Base-by-base conservation (phyloP, 768 basidiomycete genomes). In the Suillus placidus region DNA sequence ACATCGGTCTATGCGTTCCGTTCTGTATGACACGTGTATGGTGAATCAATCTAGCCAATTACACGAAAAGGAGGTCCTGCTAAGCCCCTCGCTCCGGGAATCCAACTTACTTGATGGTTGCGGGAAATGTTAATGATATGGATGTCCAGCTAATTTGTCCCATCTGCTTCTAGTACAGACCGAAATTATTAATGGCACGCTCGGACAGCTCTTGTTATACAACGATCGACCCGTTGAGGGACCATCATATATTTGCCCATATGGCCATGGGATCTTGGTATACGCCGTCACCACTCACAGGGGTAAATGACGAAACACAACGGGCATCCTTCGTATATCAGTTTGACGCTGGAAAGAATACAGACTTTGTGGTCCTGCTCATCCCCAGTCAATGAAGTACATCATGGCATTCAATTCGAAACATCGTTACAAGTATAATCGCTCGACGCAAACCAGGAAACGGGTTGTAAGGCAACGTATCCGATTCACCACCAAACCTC, bases 11-110 rank as follows among this genome's bases (percentile, higher is more conserved):
- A 49, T 3, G 49, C 7, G 26, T 26, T 49, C 23, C 14, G n/a
- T 37, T 35, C 35, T 23, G 56, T 37, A n/a, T n/a, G n/a, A n/a
- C n/a, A 8, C 55, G 4, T 7, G n/a, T 14, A 56, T 23, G 26
- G 51, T 57, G 35, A 8, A 23, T 32, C 14, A 13, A 14, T 74
- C 80, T 12, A 81, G 92, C 56, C 77, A 76, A 42, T 76, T 88
- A 38, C 14, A 58, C 58, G 61, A 57, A 63, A 66, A 65, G 64
- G 71, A 68, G 49, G 56, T 68, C 51, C 4, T 35, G 9, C 30
- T 52, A 47, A 34, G 18, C 32, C 18, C 40, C 55, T 55, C 35
- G 56, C 23, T 20, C 37, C 60, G 26, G 26, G 26, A 1, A 26
- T 26, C 2, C 26, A 26, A 26, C 2, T 26, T 26, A 1, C 1